These are phyloP conservation scores for Xerocomellus chrysenteron DNA, from an alignment of 768 basidiomycete genomes.

Conservation along the genomic window DNA sequence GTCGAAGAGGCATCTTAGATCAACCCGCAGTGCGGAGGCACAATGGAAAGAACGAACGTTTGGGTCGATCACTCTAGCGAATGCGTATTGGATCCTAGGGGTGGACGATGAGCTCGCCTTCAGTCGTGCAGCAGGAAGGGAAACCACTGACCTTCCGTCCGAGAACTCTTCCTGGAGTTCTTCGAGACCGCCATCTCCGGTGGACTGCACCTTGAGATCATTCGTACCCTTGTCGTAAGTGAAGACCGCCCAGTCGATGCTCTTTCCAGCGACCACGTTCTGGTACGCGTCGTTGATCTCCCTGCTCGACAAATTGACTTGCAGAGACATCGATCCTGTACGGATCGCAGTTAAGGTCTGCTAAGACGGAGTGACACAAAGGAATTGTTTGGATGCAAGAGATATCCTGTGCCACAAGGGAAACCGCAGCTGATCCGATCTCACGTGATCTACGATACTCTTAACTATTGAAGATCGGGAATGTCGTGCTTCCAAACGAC, in stretches of 20 bases:
- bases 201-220: conserved; percentile 83
- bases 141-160: conserved; percentile 71
- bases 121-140: background rate
- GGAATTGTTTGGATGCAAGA: background rate
- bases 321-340: conserved; percentile 60
- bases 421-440: background rate
- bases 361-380: background rate
- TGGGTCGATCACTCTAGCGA: conserved; percentile 79
- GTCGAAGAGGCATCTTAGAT: background rate
- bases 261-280: conserved; percentile 62
- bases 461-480: conserved; percentile 38
- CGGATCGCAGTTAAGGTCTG: background rate
- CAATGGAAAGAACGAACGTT: conserved; percentile 52
- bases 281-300: conserved; percentile 76
- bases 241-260: conserved; percentile 76
- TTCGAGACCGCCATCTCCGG: conserved; percentile 85
- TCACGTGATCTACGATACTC: conserved; percentile 17
- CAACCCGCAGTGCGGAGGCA: background rate
- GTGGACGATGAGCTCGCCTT: conserved; percentile 1
- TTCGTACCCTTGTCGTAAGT: conserved; percentile 82
- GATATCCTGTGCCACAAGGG: background rate
- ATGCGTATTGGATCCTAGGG: conserved; percentile 89
- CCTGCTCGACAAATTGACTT: conserved; percentile 72
- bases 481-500: conserved; percentile 52
- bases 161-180: conserved; percentile 94